These are phyloP conservation scores for Kluyveromyces sp. DNA, from an alignment of 1,139 yeast species.

Conservation along the genomic window DNA sequence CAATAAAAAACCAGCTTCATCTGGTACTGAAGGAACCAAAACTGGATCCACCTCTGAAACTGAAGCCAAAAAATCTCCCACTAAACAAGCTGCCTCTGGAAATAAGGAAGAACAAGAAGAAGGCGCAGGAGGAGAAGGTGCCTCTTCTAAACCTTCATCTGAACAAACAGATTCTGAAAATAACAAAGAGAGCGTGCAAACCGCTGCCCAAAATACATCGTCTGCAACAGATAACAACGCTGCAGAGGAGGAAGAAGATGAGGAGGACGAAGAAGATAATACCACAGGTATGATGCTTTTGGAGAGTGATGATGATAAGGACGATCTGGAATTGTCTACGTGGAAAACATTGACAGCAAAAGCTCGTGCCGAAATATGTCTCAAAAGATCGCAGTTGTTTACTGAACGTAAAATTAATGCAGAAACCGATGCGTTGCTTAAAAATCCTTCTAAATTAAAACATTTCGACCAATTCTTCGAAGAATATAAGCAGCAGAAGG, in stretches of 20 bases:
- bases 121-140: too few species aligned
- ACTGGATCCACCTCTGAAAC: too few species aligned
- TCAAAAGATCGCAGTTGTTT: constrained; percentile 61
- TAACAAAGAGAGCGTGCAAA: not conserved
- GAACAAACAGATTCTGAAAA: not conserved
- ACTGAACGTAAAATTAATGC: constrained; percentile 46
- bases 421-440: constrained; percentile 60
- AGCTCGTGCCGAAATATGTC: constrained; percentile 67
- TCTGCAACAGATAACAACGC: constrained; percentile 5
- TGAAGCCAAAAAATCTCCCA: too few species aligned
- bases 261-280: constrained; percentile 25
- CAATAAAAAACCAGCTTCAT: not conserved
- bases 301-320: constrained; percentile 46
- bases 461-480: constrained; percentile 26
- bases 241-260: constrained; percentile 28
- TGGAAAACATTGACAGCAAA: constrained; percentile 81
- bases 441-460: constrained; percentile 55
- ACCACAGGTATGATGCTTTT: constrained; percentile 28
- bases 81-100: too few species aligned
- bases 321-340: constrained; percentile 63
- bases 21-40: not conserved
- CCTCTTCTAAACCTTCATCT: too few species aligned
- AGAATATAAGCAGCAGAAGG: constrained; percentile 27
- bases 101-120: too few species aligned
- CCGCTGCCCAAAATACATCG: not conserved